These are phyloP conservation scores for Spizellomyces sp. DNA, from an alignment of 192 early-diverging fungal species.

Conservation along the genomic window DNA sequence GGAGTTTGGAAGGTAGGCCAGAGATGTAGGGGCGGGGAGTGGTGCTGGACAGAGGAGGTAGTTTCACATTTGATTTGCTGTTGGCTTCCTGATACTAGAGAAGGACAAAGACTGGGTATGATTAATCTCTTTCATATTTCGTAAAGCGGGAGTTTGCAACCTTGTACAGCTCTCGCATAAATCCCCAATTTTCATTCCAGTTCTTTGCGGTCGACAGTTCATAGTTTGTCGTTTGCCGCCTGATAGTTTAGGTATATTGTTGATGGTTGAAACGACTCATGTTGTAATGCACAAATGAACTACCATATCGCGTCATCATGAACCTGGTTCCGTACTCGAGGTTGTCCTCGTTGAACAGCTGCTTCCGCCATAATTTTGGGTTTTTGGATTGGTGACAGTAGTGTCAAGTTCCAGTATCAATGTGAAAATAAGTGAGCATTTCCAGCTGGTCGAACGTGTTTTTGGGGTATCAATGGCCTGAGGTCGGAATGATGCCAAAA, in stretches of 20 bases:
- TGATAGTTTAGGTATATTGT: slow-evolving; percentile 3
- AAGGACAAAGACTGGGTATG: neutral
- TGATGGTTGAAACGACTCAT: neutral
- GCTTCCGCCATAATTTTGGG: neutral
- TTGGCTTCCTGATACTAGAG: neutral
- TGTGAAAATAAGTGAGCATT: too few species aligned
- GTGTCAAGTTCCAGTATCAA: too few species aligned
- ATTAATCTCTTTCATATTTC: slow-evolving; percentile 7
- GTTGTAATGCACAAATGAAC: neutral
- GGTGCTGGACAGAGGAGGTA: slow-evolving; percentile 3
- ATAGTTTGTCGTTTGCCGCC: slow-evolving; percentile 55
- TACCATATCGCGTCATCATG: slow-evolving; percentile 58
- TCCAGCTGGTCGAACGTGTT: too few species aligned
- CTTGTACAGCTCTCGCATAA: slow-evolving; percentile 49
- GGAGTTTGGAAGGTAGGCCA: slow-evolving; percentile 52
- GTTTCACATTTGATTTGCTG: neutral
- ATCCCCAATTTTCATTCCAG: slow-evolving; percentile 57
- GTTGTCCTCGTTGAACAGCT: slow-evolving; percentile 16
- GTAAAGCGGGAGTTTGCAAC: neutral
- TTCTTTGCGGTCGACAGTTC: slow-evolving; percentile 52
- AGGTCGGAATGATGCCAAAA: too few species aligned
- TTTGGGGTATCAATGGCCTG: too few species aligned
- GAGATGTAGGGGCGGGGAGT: slow-evolving; percentile 28
- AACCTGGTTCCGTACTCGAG: slow-evolving; percentile 41
- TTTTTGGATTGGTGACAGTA: neutral